Evolutionary conservation across 2,329 filamentous ascomycete genomes (phyloP), one percentile per base, ranked within the genome.

Genomic region (Paradendryphiella salina): DNA sequence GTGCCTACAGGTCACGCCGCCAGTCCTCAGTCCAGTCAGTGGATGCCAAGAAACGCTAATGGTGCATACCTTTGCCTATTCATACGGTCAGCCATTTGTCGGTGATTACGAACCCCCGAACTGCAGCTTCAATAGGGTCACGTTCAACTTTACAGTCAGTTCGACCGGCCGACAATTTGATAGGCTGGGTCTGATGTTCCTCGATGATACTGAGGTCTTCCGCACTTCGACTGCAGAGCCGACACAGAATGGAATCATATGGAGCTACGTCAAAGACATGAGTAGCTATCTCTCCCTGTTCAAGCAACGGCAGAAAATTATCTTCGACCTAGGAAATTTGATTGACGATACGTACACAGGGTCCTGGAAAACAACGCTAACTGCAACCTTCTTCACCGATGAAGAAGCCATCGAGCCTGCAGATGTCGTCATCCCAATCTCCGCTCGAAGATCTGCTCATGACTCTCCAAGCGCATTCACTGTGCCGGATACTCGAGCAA

Each of bases 191-290:
- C 72, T 87, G 26, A 85, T 94, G 80, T 94, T 86, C 63, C 77
- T 94, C 31, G 84, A 84, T 33, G 87, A 93, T 68, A 84, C 82
- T 8, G 89, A 95, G 69, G 80, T 95, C n/a, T 94, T 88, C 78
- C 80, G 89, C 18, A 92, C 89, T 1, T 91, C 88, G 4, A 95
- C 90, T 1, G 88, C 89, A 3, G 88, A 95, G 73, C 89, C 90
- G 1, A 89, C 84, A 0, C 59, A 75, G 4, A 79, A 79, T 17
- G 89, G 89, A 5, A 91, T 94, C 55, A 75, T 80, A 36, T 93
- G 88, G 87, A 85, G 82, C 0, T 90, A 89, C 66, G 76, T 85
- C 46, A 94, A 93, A 71, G 89, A 95, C 67, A 85, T 91, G 83
- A 88, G 86, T 1, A 79, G 82, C 45, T 92, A 85, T 66, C 74